Percentiles rank a stretch among this genome's conserved stretches.
Evolutionary conservation across 495 filamentous ascomycete genomes (phyloP).

Genomic region (Aspergillus indologenus): DNA sequence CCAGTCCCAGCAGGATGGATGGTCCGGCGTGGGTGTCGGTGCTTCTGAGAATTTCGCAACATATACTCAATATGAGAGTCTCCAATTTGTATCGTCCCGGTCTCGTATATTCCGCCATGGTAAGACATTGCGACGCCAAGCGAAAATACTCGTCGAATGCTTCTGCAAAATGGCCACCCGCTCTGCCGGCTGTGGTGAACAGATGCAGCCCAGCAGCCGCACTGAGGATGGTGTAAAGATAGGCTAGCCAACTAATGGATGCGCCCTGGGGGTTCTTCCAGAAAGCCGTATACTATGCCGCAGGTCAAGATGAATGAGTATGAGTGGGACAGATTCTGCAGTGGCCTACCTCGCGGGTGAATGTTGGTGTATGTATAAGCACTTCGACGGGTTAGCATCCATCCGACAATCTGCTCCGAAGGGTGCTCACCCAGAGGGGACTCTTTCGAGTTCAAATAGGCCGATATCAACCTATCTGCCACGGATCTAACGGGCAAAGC

Average conservation of each 20-base stretch:
- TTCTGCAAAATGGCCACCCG: constrained; percentile 18
- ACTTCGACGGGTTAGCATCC: constrained; percentile 17
- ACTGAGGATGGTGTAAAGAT: constrained; percentile 18
- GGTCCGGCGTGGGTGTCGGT: constrained; percentile 23
- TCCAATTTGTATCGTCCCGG: constrained; percentile 29
- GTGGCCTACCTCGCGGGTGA: constrained; percentile 25
- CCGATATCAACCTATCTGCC: constrained; percentile 33
- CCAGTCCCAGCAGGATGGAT: constrained; percentile 13
- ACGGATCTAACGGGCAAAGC: constrained; percentile 29
- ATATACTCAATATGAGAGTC: constrained; percentile 24
- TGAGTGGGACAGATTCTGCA: background rate
- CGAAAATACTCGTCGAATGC: constrained; percentile 17
- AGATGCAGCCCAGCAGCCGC: constrained; percentile 16
- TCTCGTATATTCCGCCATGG: constrained; percentile 23
- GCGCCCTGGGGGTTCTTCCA: constrained; percentile 19
- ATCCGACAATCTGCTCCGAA: background rate
- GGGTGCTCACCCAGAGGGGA: constrained; percentile 24
- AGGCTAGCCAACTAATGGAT: constrained; percentile 16
- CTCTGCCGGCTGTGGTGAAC: constrained; percentile 16
- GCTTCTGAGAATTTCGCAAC: constrained; percentile 24
- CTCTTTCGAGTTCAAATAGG: constrained; percentile 36
- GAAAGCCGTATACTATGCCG: constrained; percentile 22
- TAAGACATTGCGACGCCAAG: constrained; percentile 27
- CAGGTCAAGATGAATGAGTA: background rate
- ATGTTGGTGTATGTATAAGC: constrained; percentile 38